Evolutionary conservation across 306 rosid genomes (phyloP).

Genomic region (Hippophae rhamnoides): DNA sequence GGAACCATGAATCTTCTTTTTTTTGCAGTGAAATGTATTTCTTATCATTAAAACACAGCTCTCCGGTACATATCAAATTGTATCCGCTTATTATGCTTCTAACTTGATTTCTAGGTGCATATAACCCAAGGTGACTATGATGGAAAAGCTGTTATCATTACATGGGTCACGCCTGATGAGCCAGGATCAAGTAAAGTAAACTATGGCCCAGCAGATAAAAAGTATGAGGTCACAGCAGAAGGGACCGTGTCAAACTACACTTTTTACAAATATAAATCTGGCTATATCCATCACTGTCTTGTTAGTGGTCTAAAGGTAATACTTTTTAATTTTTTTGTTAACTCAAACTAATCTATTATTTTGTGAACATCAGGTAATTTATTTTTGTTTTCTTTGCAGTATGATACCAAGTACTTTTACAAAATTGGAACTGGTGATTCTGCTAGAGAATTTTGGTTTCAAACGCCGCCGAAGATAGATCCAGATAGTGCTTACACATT

Average conservation of each 20-base stretch:
- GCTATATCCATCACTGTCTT: constrained; percentile 83
- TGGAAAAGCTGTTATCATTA: constrained; percentile 78
- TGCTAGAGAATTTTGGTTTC: constrained; percentile 80
- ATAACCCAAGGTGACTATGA: constrained; percentile 96
- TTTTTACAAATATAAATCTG: constrained; percentile 70
- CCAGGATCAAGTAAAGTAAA: constrained; percentile 55
- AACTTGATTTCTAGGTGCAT: constrained; percentile 55
- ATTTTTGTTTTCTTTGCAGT: constrained; percentile 38
- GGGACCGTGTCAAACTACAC: constrained; percentile 57
- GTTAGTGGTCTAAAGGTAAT: constrained; percentile 70
- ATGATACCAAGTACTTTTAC: constrained; percentile 72
- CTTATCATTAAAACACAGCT: neutral
- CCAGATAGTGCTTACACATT: constrained; percentile 74
- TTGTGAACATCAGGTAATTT: neutral
- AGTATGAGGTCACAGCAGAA: constrained; percentile 37
- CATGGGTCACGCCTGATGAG: constrained; percentile 76
- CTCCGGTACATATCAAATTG: neutral
- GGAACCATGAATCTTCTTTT: neutral
- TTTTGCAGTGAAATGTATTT: neutral
- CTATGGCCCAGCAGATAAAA: constrained; percentile 45
- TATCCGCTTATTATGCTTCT: neutral
- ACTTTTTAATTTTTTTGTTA: neutral
- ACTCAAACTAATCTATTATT: neutral
- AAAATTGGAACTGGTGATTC: constrained; percentile 75
- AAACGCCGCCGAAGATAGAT: constrained; percentile 62